phyloP scores from a whole-genome alignment of 495 filamentous ascomycete species.

The Aspergillus nanangensis region DNA sequence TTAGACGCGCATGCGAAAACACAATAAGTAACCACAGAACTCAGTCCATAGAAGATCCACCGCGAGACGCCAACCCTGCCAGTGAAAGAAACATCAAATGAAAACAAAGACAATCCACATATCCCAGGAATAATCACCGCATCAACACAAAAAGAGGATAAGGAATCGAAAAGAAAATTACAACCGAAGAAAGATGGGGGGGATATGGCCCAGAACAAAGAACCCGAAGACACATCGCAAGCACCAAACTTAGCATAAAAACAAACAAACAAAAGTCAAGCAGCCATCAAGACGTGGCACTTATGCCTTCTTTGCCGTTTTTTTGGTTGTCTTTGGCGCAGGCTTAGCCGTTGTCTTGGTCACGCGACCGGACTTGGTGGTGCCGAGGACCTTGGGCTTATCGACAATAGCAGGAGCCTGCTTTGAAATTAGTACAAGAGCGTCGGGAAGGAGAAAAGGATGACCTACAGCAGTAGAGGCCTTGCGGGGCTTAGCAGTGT shows the following conservation, averaged over 20 bases:
- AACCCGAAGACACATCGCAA: conserved; percentile 20
- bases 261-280: conserved; percentile 18
- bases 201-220: conserved; percentile 24
- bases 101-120: conserved; percentile 26
- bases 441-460: not conserved
- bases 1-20: conserved; percentile 9
- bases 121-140: conserved; percentile 24
- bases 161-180: conserved; percentile 21
- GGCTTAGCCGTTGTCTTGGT: conserved; percentile 70
- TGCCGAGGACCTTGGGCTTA: conserved; percentile 67
- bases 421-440: conserved; percentile 5
- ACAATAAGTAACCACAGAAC: conserved; percentile 11
- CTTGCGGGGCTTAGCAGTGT: conserved; percentile 54
- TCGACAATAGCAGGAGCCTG: conserved; percentile 66
- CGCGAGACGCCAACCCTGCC: conserved; percentile 40
- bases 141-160: conserved; percentile 9
- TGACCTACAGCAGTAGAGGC: conserved; percentile 39
- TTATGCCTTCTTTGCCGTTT: conserved; percentile 51
- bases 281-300: not conserved
- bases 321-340: conserved; percentile 52
- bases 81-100: conserved; percentile 25
- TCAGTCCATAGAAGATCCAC: conserved; percentile 32
- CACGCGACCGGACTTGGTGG: conserved; percentile 90
- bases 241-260: conserved; percentile 27
- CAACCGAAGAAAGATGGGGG: conserved; percentile 21